These are phyloP conservation scores for Trichoderma cornu-damae DNA, from an alignment of 2,329 filamentous ascomycete species.

Conservation along the genomic window DNA sequence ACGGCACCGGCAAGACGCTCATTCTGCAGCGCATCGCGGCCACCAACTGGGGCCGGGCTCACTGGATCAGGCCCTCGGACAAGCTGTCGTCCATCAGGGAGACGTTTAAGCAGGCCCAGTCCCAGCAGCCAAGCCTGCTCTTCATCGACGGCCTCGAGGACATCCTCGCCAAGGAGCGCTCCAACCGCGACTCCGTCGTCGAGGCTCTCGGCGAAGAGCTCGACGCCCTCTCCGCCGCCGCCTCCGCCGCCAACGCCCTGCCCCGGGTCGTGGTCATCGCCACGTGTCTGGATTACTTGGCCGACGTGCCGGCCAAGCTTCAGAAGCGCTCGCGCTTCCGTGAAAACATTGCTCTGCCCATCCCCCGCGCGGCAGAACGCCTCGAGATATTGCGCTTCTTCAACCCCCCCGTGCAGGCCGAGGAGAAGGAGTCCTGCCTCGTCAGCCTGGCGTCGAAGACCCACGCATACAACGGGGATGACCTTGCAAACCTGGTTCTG, in stretches of 20 bases:
- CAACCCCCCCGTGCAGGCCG: slow-evolving; percentile 42
- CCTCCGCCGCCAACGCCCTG: slow-evolving; percentile 33
- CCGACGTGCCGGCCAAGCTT: slow-evolving; percentile 66
- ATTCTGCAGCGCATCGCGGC: slow-evolving; percentile 63
- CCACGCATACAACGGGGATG: slow-evolving; percentile 79
- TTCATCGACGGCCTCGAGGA: slow-evolving; percentile 73
- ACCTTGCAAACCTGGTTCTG: slow-evolving; percentile 60
- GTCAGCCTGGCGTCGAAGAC: slow-evolving; percentile 65
- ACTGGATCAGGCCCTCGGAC: slow-evolving; percentile 52
- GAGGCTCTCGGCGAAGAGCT: slow-evolving; percentile 51
- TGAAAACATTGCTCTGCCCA: slow-evolving; percentile 65
- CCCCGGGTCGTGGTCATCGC: slow-evolving; percentile 67
- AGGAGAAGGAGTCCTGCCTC: slow-evolving; percentile 49
- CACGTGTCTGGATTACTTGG: slow-evolving; percentile 64
- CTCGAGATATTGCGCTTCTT: slow-evolving; percentile 68
- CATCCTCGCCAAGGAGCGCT: slow-evolving; percentile 57
- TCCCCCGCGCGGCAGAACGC: slow-evolving; percentile 67
- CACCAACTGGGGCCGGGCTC: slow-evolving; percentile 65
- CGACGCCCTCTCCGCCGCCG: slow-evolving; percentile 45
- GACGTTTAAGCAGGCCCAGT: slow-evolving; percentile 63
- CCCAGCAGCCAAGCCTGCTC: slow-evolving; percentile 68
- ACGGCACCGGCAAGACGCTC: slow-evolving; percentile 78
- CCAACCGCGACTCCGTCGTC: slow-evolving; percentile 46
- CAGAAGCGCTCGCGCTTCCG: slow-evolving; percentile 60
- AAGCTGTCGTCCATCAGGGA: slow-evolving; percentile 59